Evolutionary conservation across 139 green algal genomes (phyloP).

Genomic region (Protoeuglena noctilucae): DNA sequence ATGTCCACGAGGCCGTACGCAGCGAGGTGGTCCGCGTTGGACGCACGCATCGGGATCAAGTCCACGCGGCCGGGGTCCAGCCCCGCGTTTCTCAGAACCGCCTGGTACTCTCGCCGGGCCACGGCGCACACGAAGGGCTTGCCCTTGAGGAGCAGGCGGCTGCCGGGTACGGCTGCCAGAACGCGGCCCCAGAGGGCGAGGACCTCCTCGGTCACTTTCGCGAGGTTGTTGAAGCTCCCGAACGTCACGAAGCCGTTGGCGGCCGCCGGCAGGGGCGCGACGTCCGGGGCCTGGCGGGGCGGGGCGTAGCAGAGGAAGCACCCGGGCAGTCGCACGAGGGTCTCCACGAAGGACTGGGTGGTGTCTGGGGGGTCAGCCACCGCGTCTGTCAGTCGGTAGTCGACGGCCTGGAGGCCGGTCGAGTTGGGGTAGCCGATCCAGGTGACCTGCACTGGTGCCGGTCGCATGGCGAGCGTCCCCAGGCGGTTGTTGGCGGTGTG

Average conservation of each 20-base stretch:
- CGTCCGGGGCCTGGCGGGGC: conserved; percentile 44
- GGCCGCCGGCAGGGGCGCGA: conserved; percentile 47
- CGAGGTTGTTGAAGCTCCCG: conserved; percentile 93
- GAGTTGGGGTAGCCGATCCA: conserved; percentile 99
- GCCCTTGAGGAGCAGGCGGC: conserved; percentile 85
- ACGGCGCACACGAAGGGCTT: conserved; percentile 86
- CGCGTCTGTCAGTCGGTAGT: conserved; percentile 77
- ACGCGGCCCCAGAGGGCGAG: conserved; percentile 14
- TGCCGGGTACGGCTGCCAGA: conserved; percentile 30
- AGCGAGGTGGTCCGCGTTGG: conserved; percentile 63
- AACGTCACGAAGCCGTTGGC: conserved; percentile 83
- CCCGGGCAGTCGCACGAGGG: conserved; percentile 65
- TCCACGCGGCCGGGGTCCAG: conserved; percentile 57
- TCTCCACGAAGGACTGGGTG: conserved; percentile 44
- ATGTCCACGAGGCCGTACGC: conserved; percentile 73
- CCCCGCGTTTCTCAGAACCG: conserved; percentile 25
- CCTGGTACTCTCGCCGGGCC: conserved; percentile 27
- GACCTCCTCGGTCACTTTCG: conserved; percentile 74
- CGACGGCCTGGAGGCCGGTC: conserved; percentile 63
- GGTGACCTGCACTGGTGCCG: conserved; percentile 78
- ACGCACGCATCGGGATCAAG: conserved; percentile 59
- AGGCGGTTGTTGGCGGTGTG: conserved; percentile 93
- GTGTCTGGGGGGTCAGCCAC: conserved; percentile 35
- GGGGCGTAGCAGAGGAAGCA: conserved; percentile 98
- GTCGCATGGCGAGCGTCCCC: conserved; percentile 54